Evolutionary conservation across 768 basidiomycete genomes (phyloP).

Genomic region (Candolleomyces aberdarensis): DNA sequence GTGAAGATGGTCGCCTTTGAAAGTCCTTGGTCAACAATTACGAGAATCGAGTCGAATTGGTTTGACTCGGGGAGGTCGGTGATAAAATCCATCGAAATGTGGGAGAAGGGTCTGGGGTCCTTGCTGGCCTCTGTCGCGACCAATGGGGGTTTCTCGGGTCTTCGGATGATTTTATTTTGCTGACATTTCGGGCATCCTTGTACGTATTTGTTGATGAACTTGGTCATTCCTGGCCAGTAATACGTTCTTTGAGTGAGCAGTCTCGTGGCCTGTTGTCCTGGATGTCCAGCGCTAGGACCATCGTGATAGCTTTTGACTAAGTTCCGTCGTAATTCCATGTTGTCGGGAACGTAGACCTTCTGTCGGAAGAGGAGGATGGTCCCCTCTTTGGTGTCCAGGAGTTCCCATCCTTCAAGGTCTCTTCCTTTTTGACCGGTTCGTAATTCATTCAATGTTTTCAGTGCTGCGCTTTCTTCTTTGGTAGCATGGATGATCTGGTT

Average conservation of each 20-base stretch:
- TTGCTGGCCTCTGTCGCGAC: not conserved
- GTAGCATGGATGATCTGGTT: no score
- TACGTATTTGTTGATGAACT: not conserved
- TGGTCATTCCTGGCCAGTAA: not conserved
- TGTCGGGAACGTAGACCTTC: not conserved
- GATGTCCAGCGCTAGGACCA: not conserved
- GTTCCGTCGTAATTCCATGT: not conserved
- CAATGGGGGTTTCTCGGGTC: not conserved
- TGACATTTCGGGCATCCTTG: not conserved
- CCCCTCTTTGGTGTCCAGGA: not conserved
- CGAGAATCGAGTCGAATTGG: conserved; percentile 18
- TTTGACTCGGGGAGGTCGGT: conserved; percentile 12
- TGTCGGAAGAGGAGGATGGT: not conserved
- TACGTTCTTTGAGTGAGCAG: conserved; percentile 1
- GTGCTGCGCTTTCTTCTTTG: not conserved
- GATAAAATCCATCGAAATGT: conserved; percentile 15
- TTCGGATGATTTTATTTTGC: conserved; percentile 1
- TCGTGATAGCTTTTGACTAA: not conserved
- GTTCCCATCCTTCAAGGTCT: not conserved
- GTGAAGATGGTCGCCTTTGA: conserved; percentile 22
- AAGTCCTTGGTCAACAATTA: conserved; percentile 22
- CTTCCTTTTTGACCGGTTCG: not conserved
- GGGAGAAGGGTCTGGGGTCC: conserved; percentile 1
- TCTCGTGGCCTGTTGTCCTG: not conserved
- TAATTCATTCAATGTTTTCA: not conserved